Evolutionary conservation across 129 eudicot species (phyloP), one percentile per base, ranked within the genome.

Genomic region (Helianthus tuberosus): DNA sequence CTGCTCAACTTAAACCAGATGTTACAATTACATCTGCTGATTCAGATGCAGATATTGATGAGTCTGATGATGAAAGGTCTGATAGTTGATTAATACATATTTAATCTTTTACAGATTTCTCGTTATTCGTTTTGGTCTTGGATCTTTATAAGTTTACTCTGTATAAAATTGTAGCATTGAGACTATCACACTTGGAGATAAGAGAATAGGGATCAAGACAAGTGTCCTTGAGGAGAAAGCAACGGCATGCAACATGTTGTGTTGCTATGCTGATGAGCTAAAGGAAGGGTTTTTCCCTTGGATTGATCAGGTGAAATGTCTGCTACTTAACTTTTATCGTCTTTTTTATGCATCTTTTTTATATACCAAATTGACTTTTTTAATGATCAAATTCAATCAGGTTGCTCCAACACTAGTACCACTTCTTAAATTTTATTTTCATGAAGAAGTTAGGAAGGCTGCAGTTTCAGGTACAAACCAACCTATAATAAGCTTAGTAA

Each of bases 281-380:
- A 91, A 95, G 79, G 99, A 95, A 86, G 99, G 99, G 60, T 95
- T 95, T 79, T 95, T 84, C 59, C 99, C 99, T 23, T 95, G 99
- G 99, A 95, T 91, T 38, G 99, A 95, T 78, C 97, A 85, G 97
- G 99, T 95, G 50, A 60, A 73, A 39, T 55, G n/a, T 20, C 50
- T 20, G 11, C 17, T 13, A 23, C 53, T 27, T 58, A 8, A 27
- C n/a, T 35, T 66, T 5, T 3, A 11, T 35, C 44, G 53, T 20
- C 17, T 49, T 53, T 53, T 64, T 57, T 79, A 16, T 36, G 50
- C 29, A 60, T 58, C 53, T 66, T 59, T 59, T 58, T 10, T 49
- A 63, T 48, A 71, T 60, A n/a, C 20, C 38, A 61, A 9, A 1
- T 35, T 27, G 64, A 61, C 67, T 62, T 61, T 49, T 13, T 64